Evolutionary conservation across 176 grass and related monocot species (phyloP).

Genomic region (Paspalum vaginatum): DNA sequence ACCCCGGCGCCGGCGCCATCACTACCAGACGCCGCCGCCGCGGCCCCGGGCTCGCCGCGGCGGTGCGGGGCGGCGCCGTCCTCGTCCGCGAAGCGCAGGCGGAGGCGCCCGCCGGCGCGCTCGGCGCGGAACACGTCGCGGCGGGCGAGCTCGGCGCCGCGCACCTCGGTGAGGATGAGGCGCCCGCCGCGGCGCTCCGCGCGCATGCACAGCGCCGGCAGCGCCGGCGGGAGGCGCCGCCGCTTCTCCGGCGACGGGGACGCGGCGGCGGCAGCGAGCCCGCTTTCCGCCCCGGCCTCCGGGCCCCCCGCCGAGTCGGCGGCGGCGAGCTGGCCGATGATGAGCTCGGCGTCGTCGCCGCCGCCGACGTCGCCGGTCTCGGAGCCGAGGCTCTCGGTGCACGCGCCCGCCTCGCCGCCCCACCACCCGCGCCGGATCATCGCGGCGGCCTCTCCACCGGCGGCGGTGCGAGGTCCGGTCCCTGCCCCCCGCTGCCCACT

Average conservation of each 20-base stretch:
- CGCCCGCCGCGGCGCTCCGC: constrained; percentile 68
- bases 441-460: too few species aligned
- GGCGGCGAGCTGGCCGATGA: constrained; percentile 29
- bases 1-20: not conserved
- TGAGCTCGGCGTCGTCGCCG: constrained; percentile 24
- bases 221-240: constrained; percentile 43
- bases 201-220: constrained; percentile 50
- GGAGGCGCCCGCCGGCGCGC: constrained; percentile 62
- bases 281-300: too few species aligned
- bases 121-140: constrained; percentile 54
- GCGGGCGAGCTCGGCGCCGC: constrained; percentile 26
- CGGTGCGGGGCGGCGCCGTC: not conserved
- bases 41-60: not conserved
- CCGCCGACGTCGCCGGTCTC: constrained; percentile 70
- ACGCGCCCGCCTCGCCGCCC: constrained; percentile 31
- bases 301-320: too few species aligned
- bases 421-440: not conserved
- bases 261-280: not conserved
- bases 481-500: not conserved
- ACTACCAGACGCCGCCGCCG: not conserved
- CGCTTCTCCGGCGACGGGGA: not conserved
- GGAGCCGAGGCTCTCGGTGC: constrained; percentile 78
- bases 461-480: too few species aligned
- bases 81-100: constrained; percentile 40
- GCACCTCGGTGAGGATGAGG: constrained; percentile 65